phyloP scores from a whole-genome alignment of 1,139 yeast species.

The Taphrina populina region DNA sequence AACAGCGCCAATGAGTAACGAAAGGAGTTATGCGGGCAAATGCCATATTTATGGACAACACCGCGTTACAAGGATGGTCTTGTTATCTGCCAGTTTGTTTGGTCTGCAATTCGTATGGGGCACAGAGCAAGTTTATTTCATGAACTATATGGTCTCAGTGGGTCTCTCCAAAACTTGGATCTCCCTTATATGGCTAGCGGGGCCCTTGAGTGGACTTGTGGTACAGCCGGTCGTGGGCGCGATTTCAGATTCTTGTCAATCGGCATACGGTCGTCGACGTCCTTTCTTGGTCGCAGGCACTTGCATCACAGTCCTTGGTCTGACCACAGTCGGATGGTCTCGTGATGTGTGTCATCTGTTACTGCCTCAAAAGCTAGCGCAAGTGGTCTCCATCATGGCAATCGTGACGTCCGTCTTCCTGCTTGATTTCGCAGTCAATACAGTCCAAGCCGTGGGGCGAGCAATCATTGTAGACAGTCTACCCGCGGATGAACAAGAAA shows the following conservation, averaged over 20 bases:
- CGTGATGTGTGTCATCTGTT: conserved; percentile 43
- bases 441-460: conserved; percentile 45
- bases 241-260: conserved; percentile 53
- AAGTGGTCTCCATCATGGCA: conserved; percentile 18
- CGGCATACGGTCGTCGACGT: conserved; percentile 53
- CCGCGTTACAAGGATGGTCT: conserved; percentile 5
- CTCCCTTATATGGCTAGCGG: conserved; percentile 62
- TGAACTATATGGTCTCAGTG: conserved; percentile 49
- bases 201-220: conserved; percentile 59
- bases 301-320: conserved; percentile 50
- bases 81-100: conserved; percentile 18
- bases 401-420: conserved; percentile 47
- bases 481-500: conserved; percentile 52
- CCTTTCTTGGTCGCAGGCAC: conserved; percentile 60
- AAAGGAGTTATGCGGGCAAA: conserved; percentile 11
- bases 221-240: conserved; percentile 63
- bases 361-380: conserved; percentile 40
- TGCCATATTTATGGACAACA: conserved; percentile 7
- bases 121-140: conserved; percentile 28
- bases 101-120: conserved; percentile 33
- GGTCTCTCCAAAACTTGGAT: conserved; percentile 56
- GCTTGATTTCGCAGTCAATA: conserved; percentile 57
- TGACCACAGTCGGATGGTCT: conserved; percentile 54
- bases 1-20: conserved; percentile 22
- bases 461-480: conserved; percentile 38